These are phyloP conservation scores for Knufia petricola DNA, from an alignment of 2,329 filamentous ascomycete genomes.

Conservation along the genomic window DNA sequence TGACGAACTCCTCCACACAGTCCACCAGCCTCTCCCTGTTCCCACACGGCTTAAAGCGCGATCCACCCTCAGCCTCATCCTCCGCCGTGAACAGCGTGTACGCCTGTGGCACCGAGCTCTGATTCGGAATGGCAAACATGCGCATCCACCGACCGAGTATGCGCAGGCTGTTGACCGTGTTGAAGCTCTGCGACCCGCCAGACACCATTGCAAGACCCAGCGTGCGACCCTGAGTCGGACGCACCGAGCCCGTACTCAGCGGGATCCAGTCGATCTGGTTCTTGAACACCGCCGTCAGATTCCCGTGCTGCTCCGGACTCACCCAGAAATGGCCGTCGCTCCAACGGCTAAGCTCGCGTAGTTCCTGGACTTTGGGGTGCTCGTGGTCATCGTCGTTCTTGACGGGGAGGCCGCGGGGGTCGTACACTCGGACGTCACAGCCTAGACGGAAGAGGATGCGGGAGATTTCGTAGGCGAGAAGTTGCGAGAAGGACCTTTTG, in stretches of 20 bases:
- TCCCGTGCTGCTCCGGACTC: constrained; percentile 58
- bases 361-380: constrained; percentile 54
- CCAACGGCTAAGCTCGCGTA: constrained; percentile 52
- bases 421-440: constrained; percentile 55
- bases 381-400: constrained; percentile 51
- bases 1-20: constrained; percentile 62
- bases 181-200: constrained; percentile 58
- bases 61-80: constrained; percentile 33
- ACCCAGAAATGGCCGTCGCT: constrained; percentile 59
- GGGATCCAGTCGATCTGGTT: constrained; percentile 56
- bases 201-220: constrained; percentile 53
- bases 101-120: constrained; percentile 53
- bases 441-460: constrained; percentile 55
- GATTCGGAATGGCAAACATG: constrained; percentile 59
- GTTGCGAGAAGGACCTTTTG: constrained; percentile 48
- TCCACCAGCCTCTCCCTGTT: constrained; percentile 54
- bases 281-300: constrained; percentile 37
- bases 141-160: constrained; percentile 61
- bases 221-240: constrained; percentile 55
- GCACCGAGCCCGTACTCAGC: constrained; percentile 50
- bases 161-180: constrained; percentile 56
- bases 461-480: constrained; percentile 51
- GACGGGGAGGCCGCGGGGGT: constrained; percentile 50
- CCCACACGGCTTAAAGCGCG: constrained; percentile 44
- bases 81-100: constrained; percentile 54